phyloP scores from a whole-genome alignment of 2,329 filamentous ascomycete species.

The Fusarium anthophilum region DNA sequence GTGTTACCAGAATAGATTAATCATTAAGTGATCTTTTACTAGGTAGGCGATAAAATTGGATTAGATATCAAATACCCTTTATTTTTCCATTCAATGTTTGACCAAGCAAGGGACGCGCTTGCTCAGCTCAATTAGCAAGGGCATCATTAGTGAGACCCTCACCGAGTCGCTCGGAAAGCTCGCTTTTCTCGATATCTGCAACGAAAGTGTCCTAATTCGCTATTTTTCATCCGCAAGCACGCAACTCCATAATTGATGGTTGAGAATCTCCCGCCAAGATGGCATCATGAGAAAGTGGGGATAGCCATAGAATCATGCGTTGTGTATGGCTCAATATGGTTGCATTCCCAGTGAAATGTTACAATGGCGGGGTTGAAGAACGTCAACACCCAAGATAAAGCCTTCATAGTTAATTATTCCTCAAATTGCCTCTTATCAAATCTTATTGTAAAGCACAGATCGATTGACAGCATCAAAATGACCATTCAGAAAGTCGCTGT shows the following conservation, averaged over 20 bases:
- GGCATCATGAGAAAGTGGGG: conserved; percentile 2
- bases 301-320: accelerated
- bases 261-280: neutral
- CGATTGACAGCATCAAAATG: neutral
- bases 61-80: no score
- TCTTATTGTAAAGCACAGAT: accelerated
- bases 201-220: neutral
- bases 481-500: conserved; percentile 2
- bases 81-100: accelerated
- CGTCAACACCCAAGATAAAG: neutral
- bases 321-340: neutral
- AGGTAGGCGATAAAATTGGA: accelerated
- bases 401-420: accelerated
- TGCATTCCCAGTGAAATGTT: neutral
- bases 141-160: neutral
- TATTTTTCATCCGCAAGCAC: accelerated
- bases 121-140: accelerated
- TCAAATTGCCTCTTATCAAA: accelerated
- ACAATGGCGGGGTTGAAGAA: neutral
- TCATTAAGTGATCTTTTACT: no score
- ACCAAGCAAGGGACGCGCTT: neutral
- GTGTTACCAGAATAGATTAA: accelerated
- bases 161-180: accelerated
- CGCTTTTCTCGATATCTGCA: accelerated
- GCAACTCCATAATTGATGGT: neutral